Percentiles rank a stretch among this genome's conserved stretches.
Conservation (phyloP, 345 rosid species). For the Erucastrum elatum region DNA sequence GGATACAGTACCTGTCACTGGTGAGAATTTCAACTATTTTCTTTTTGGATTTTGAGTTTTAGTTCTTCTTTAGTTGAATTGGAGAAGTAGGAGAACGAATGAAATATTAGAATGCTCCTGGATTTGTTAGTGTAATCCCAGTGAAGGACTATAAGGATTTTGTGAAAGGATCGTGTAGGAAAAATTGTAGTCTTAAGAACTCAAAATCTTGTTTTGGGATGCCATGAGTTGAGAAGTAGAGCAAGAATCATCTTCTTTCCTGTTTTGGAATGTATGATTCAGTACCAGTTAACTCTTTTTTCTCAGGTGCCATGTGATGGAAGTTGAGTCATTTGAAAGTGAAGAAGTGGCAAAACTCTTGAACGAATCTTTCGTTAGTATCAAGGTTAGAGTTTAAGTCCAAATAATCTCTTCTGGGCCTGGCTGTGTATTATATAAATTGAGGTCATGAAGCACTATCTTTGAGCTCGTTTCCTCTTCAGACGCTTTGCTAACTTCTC, state of each 20-base stretch:
- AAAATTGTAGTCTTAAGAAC: neutral
- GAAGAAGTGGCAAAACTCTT: slow-evolving; percentile 75
- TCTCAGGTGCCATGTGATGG: slow-evolving; percentile 96
- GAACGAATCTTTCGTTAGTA: slow-evolving; percentile 75
- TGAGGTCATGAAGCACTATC: neutral
- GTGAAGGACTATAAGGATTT: neutral
- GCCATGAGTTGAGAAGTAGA: neutral
- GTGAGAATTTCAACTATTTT: slow-evolving; percentile 46
- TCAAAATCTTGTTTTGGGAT: neutral
- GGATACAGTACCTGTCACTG: slow-evolving; percentile 99
- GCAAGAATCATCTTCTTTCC: neutral
- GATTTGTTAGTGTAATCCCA: neutral
- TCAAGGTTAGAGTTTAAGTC: slow-evolving; percentile 59
- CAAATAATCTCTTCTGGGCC: neutral
- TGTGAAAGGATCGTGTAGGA: neutral
- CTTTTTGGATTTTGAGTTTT: neutral
- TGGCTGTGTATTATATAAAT: neutral
- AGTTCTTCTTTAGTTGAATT: neutral
- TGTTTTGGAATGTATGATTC: slow-evolving; percentile 1
- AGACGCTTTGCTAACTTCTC: slow-evolving; percentile 2
- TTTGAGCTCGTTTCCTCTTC: neutral
- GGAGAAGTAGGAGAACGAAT: neutral
- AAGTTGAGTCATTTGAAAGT: slow-evolving; percentile 87
- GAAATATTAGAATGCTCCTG: neutral
- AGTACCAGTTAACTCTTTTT: neutral